Percentiles rank a stretch among this genome's conserved stretches.
Evolutionary conservation across 192 early-diverging fungal genomes (phyloP).

Genomic region (Thoreauomyces humboldtii): DNA sequence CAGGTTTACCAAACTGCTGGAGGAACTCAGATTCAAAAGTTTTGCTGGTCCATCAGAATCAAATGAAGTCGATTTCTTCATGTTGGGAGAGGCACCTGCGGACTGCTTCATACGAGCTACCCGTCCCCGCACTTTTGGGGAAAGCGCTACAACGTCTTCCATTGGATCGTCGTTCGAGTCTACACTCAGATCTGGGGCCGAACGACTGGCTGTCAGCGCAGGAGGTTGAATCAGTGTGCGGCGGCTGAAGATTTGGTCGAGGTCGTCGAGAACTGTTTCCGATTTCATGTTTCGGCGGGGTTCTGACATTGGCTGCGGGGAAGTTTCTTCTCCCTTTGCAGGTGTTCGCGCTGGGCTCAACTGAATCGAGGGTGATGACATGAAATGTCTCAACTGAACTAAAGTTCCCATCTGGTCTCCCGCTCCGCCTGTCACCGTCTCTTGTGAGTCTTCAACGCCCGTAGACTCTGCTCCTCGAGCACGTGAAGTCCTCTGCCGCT

Average conservation of each 20-base stretch:
- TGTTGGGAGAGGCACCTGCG: background rate
- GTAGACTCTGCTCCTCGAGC: too few species aligned
- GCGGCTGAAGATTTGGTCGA: background rate
- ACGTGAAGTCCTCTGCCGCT: too few species aligned
- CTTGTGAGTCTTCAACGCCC: too few species aligned
- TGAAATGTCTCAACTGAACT: too few species aligned
- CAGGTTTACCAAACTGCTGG: background rate
- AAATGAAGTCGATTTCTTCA: background rate
- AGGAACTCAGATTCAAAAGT: background rate
- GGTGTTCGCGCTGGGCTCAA: background rate
- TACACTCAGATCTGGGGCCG: too few species aligned
- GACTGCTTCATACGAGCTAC: slow-evolving; percentile 7
- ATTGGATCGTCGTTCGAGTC: background rate
- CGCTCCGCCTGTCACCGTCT: too few species aligned
- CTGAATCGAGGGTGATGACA: background rate
- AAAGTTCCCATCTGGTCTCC: too few species aligned
- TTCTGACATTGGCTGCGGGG: background rate
- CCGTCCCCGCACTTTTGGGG: background rate
- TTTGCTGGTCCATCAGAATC: background rate
- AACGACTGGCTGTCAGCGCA: too few species aligned
- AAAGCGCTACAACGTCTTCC: background rate
- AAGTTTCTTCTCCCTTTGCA: background rate
- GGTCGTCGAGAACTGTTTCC: background rate
- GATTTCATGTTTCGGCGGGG: too few species aligned
- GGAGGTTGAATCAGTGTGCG: background rate